phyloP scores from a whole-genome alignment of 176 grass and related monocot genomes.

The Carex myosuroides region DNA sequence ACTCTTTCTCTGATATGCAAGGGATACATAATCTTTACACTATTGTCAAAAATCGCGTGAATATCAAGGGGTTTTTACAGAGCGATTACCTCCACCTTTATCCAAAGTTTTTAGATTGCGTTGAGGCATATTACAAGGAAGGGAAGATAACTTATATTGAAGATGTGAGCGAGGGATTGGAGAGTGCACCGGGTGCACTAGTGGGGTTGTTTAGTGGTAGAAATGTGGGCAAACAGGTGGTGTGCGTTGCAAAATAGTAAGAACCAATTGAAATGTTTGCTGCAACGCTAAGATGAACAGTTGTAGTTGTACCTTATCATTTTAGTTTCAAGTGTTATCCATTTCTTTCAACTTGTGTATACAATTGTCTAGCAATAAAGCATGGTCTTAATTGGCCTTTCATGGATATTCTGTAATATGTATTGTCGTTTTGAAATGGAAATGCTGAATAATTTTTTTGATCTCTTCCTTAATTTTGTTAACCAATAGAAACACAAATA shows the following conservation, averaged over 20 bases:
- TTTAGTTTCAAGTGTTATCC: background rate
- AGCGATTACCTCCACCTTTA: constrained; percentile 51
- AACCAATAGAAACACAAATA: too few relatives aligned
- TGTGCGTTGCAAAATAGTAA: constrained; percentile 41
- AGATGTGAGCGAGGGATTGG: constrained; percentile 54
- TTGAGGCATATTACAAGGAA: constrained; percentile 45
- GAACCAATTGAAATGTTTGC: background rate
- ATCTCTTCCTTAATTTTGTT: too few relatives aligned
- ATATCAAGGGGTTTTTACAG: constrained; percentile 64
- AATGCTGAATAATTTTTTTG: too few relatives aligned
- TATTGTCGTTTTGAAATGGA: too few relatives aligned
- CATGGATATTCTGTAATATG: too few relatives aligned
- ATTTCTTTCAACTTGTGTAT: background rate
- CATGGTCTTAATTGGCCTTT: background rate
- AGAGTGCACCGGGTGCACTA: constrained; percentile 55
- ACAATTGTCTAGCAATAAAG: background rate
- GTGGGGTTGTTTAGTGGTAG: constrained; percentile 68
- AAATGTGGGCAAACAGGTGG: constrained; percentile 77
- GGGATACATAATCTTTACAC: constrained; percentile 44
- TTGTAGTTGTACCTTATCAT: background rate
- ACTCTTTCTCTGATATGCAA: constrained; percentile 26
- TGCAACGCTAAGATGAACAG: background rate
- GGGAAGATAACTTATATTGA: constrained; percentile 61
- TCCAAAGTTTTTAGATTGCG: constrained; percentile 43
- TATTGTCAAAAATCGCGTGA: constrained; percentile 36